A percentile compares a stretch with the other conserved stretches of the same genome.
Evolutionary conservation across 73 alveolate species (phyloP).

Genomic region (Paramecium caudatum): DNA sequence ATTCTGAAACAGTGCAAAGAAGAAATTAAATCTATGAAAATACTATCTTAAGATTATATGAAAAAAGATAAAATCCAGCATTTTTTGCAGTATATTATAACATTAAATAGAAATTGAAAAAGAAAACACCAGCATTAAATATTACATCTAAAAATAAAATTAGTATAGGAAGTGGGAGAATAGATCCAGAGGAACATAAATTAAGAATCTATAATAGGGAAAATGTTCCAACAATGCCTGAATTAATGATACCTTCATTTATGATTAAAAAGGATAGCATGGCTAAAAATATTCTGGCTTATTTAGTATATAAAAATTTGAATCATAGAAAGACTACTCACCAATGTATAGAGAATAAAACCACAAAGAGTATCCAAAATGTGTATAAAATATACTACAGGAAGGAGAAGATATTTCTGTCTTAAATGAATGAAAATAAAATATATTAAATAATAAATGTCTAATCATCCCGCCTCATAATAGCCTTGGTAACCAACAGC

Average conservation of each 20-base stretch:
- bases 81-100: constrained; percentile 5
- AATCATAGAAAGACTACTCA: constrained; percentile 27
- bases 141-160: constrained; percentile 33
- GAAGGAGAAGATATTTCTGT: background rate
- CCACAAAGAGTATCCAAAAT: constrained; percentile 34
- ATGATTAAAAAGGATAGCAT: constrained; percentile 12
- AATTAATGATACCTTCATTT: constrained; percentile 30
- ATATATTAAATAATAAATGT: constrained; percentile 14
- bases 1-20: background rate
- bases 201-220: constrained; percentile 39
- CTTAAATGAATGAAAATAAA: no score
- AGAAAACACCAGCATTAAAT: constrained; percentile 34
- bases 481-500: background rate
- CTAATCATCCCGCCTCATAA: background rate
- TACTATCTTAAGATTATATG: background rate
- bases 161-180: constrained; percentile 20
- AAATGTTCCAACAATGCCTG: constrained; percentile 54
- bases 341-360: constrained; percentile 27
- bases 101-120: background rate
- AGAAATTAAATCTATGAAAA: background rate
- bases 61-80: constrained; percentile 38
- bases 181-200: constrained; percentile 54
- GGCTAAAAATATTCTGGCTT: constrained; percentile 53
- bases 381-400: constrained; percentile 33
- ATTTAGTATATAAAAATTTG: background rate